Evolutionary conservation across 352 stramenopile genomes (phyloP), one percentile per base, ranked within the genome.

Genomic region (Saprolegnia diclina): DNA sequence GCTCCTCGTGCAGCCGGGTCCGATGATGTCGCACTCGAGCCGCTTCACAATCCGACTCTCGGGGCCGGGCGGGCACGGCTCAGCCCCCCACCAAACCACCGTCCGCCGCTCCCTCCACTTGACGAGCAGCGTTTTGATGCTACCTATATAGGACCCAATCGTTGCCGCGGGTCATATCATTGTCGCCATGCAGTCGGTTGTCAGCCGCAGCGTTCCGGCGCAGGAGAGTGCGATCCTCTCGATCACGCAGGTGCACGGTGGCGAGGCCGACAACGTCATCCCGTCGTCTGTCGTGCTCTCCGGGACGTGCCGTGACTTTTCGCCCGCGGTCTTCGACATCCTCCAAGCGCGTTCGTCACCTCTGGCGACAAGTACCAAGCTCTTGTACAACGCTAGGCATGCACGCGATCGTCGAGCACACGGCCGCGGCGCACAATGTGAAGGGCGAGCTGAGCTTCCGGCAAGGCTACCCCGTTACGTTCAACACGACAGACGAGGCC

Each of bases 221-320:
- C 87, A 96, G n/a, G 91, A 98, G 62, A 94, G 78, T 45, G 96
- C 88, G 6, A 94, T 98, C 11, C 77, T 97, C 6, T 97, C 86
- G 5, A 83, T 98, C 32, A 97, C 91, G 7, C 85, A 92, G 67
- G 92, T 99, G 66, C 78, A 87, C 32, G 90, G 81, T 24, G 95
- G 94, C 37, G 87, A 97, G 56, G 92, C 92, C 11, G 97, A 97
- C 75, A 99, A 99, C 75, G 90, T 98, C 67, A 98, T 99, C 72
- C 92, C 95, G 18, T 79, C 78, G 0, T 83, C 74, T 13, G 92
- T 87, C 4, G 79, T 78, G 6, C 73, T 99, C 10, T 82, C 76
- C 13, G 95, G 95, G 26, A 99, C 95, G 14, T 96, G 98, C 70
- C 91, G 95, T 4, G 87, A 94, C 61, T 94, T 98, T 50, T 92